Conservation (phyloP, 352 stramenopile genomes). For the Chrysophaeum taylorii region DNA sequence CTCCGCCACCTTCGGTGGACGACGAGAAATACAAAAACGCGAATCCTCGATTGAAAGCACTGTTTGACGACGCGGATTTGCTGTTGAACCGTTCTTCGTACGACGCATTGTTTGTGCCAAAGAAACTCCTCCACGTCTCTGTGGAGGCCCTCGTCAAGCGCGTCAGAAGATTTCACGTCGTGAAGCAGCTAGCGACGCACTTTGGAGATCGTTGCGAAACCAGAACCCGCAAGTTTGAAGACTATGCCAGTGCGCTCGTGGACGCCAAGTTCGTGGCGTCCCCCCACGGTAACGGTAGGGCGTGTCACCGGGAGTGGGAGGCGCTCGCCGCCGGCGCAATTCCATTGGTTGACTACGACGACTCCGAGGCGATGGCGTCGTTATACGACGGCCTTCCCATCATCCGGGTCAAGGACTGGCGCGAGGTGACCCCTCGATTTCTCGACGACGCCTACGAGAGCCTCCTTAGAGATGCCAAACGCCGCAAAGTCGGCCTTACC, state of each 20-base stretch:
- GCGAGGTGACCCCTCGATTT: not conserved
- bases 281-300: not conserved
- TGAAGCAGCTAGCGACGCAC: no score
- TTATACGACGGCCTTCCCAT: not conserved
- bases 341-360: not conserved
- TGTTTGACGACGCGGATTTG: no score
- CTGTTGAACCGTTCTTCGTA: no score
- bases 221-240: no score
- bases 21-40: no score
- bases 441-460: not conserved
- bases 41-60: no score
- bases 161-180: no score
- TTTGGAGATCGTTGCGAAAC: no score
- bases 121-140: no score
- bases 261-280: not conserved
- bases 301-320: not conserved
- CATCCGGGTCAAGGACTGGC: not conserved
- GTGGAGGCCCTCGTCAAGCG: no score
- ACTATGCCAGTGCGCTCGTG: no score
- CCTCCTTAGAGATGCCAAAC: not conserved
- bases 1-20: not conserved
- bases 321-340: not conserved
- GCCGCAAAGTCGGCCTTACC: not conserved
- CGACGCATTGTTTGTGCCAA: no score
- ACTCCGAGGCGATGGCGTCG: not conserved